Base-by-base conservation (phyloP, 2,329 filamentous ascomycete species). In the Pseudogymnoascus destructans region DNA sequence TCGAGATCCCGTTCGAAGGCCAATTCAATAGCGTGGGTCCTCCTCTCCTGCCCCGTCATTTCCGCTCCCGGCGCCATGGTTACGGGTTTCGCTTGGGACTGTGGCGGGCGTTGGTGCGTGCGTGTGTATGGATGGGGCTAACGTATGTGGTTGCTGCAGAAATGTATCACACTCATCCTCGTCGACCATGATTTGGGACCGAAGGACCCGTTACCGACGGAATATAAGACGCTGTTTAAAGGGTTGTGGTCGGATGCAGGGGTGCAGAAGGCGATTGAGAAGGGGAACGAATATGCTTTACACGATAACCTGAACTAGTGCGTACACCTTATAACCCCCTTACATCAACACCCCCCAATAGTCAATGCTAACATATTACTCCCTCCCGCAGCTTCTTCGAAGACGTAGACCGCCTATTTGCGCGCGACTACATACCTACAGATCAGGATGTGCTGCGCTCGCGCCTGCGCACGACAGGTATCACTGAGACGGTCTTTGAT, bases 251-350 rank as follows among this genome's bases (percentile, higher is more conserved):
- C 74, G 23, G 92, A 98, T 71, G 75, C 74, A 38, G 90, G 91
- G 60, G 87, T 97, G 57, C 89, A 89, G 70, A 77, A 83, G 66
- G 89, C 90, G n/a, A 93, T 97, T 64, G 78, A 84, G 55, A 92
- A 93, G 73, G 93, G 93, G 65, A 95, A 97, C 71, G 92, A 96
- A 74, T 97, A 92, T 73, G 92, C 93, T 15, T 79, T 97, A 55
- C 91, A 97, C 71, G 93, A 97, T 75, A 97, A 97, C 69, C 74
- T 97, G 64, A 83, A 84, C 73, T 98, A 96, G 90, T 96, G 76
- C 68, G 87, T 76, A 59, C 6, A 25, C 10, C 30, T 46, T 7
- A 52, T 59, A 25, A 32, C 42, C 6, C 13, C n/a, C 38, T 9
- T 2, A 33, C 27, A 15, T 55, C 0, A 40, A 40, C 5, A 10